Base-by-base conservation (phyloP, 129 eudicot genomes). In the Solidago caesia region DNA sequence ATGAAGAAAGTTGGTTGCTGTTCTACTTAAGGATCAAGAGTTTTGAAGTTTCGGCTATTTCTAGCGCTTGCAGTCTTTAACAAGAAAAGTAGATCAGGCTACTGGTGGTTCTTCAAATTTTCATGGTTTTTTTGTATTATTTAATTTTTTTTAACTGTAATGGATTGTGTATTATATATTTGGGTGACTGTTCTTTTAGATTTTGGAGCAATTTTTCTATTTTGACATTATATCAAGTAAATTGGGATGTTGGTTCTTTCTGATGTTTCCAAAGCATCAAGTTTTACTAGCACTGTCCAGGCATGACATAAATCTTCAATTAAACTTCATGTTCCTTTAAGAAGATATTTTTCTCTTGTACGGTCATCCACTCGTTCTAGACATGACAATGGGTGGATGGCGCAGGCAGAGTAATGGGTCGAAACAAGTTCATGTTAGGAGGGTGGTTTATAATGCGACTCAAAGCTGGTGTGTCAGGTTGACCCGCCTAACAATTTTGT, bases 1-100 rank as follows among this genome's bases (percentile, higher is more conserved):
- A 77, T 75, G 71, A 83, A 85, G 64, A 88, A 81, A 72, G 86
- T 73, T 33, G 83, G 84, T 78, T 87, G 92, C 73, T 84, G 89
- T 81, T 79, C 87, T 52, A 68, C 58, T 21, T n/a, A 66, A 59
- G 8, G 45, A 72, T 72, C 63, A 25, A 56, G 82, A 25, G 48
- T 70, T 42, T 62, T 70, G 48, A 68, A 60, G 75, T 8, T 71
- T 71, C 61, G 4, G 61, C 61, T 56, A 27, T 56, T 56, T 56
- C 61, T 56, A 56, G 29, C 27, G 61, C 27, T 39, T 64, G 44
- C 21, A 58, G 70, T 71, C 52, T 69, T 77, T 77, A 59, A 58
- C 62, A 58, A 76, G 76, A 67, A 59, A 73, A 64, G 72, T 75
- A 15, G 79, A 65, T 56, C 67, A 52, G 9, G 48, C 41, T 67